Evolutionary conservation across 2,329 filamentous ascomycete species (phyloP).

Genomic region (Dactylonectria macrodidyma): DNA sequence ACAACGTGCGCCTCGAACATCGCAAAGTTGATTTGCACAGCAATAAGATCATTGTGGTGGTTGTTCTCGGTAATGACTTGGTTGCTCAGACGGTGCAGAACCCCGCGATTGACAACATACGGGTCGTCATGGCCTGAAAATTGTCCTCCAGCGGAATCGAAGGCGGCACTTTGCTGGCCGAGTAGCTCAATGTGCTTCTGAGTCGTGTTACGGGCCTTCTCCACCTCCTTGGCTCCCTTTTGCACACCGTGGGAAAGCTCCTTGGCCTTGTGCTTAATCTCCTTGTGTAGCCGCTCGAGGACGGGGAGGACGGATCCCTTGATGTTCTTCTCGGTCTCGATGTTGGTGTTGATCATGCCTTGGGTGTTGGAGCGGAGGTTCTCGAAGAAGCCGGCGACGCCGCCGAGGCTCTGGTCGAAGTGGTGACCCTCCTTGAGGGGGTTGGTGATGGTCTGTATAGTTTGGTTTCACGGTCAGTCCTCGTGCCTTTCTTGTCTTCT

Average conservation of each 20-base stretch:
- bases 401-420: conserved; percentile 91
- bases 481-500: neutral
- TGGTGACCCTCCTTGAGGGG: conserved; percentile 92
- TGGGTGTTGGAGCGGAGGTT: conserved; percentile 95
- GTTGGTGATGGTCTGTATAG: conserved; percentile 80
- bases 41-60: conserved; percentile 90
- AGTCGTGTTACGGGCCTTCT: conserved; percentile 86
- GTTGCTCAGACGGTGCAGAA: conserved; percentile 87
- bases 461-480: conserved; percentile 21
- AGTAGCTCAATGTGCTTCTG: conserved; percentile 98
- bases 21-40: conserved; percentile 91
- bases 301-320: conserved; percentile 89
- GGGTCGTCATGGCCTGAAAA: conserved; percentile 84
- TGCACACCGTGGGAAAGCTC: conserved; percentile 85
- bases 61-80: conserved; percentile 97
- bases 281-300: conserved; percentile 91
- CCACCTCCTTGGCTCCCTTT: conserved; percentile 90
- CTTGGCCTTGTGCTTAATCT: conserved; percentile 97
- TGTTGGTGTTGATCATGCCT: conserved; percentile 88
- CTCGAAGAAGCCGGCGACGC: conserved; percentile 91
- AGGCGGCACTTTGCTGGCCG: conserved; percentile 85
- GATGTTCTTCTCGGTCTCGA: conserved; percentile 92
- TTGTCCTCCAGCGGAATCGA: conserved; percentile 81
- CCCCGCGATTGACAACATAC: conserved; percentile 86
- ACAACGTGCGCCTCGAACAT: conserved; percentile 91